A percentile compares a stretch with the other conserved stretches of the same genome.
phyloP scores from a whole-genome alignment of 2,329 filamentous ascomycete genomes.

The Malbranchea cinnamomea region DNA sequence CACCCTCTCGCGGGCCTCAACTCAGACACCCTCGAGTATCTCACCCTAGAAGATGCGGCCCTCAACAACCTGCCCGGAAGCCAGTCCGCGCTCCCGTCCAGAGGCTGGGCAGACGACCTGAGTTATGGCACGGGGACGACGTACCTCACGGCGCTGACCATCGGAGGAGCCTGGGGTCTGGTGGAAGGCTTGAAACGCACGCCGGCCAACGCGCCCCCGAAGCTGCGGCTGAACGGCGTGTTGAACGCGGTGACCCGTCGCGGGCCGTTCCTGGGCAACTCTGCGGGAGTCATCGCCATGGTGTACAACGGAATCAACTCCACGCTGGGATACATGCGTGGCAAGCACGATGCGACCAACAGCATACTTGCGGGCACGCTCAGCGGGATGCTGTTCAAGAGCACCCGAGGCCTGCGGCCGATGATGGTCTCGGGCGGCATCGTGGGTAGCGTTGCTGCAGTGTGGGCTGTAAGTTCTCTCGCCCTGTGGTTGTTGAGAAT shows the following conservation, averaged over 20 bases:
- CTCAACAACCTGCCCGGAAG: constrained; percentile 75
- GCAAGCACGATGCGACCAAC: constrained; percentile 82
- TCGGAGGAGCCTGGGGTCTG: constrained; percentile 85
- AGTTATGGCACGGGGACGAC: constrained; percentile 95
- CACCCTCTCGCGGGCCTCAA: constrained; percentile 90
- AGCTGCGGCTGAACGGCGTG: constrained; percentile 83
- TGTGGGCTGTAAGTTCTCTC: constrained; percentile 67
- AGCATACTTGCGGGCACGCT: constrained; percentile 71
- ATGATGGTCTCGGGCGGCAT: constrained; percentile 93
- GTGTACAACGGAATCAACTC: constrained; percentile 92
- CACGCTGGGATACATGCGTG: constrained; percentile 59
- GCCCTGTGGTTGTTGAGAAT: constrained; percentile 8
- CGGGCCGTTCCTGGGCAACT: constrained; percentile 92
- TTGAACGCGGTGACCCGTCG: constrained; percentile 87
- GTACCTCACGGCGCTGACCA: constrained; percentile 70
- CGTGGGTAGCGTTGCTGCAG: constrained; percentile 69
- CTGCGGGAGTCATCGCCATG: constrained; percentile 87
- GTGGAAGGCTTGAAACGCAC: constrained; percentile 71
- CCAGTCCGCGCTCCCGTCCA: constrained; percentile 77
- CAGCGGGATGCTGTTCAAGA: constrained; percentile 93
- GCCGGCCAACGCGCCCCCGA: constrained; percentile 59
- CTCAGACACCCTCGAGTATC: constrained; percentile 85
- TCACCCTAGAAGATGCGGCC: constrained; percentile 81
- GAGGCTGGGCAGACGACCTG: constrained; percentile 94
- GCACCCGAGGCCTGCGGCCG: constrained; percentile 72